Evolutionary conservation across 2,329 filamentous ascomycete genomes (phyloP), one percentile per base, ranked within the genome.

Genomic region (Penicillium sp.): DNA sequence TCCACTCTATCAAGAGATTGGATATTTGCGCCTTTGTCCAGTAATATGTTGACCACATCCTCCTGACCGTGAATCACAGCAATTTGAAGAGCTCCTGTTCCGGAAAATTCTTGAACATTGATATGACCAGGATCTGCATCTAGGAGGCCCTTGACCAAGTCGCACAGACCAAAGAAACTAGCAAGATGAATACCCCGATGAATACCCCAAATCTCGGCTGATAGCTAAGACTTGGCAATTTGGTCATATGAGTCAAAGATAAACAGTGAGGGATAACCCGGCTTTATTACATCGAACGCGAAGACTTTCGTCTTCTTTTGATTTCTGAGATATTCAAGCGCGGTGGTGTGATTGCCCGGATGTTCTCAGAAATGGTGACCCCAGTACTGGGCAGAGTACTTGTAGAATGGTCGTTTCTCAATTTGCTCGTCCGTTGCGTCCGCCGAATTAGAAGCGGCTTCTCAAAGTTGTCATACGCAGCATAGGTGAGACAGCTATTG

Each of bases 401-500:
- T 33, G 35, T 62, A 68, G 11, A 69, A 41, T 7, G 55, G 37
- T 19, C 66, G 63, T 11, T 36, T n/a, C 9, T 10, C 11, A 49
- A 18, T 16, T 49, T 33, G 6, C 10, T 16, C 9, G 5, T 31
- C 24, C 14, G 18, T 16, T 49, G 11, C 41, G 4, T 6, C 14
- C 22, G 10, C 50, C 3, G 11, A 13, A 39, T 19, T 2, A 5
- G 55, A 55, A 6, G 43, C 24, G 1, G 55, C 50, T 11, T 39
- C 47, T 2, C 50, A 50, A 67, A 68, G 1, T 16, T 40, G 31
- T 66, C 44, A 31, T 64, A 70, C 16, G 63, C 65, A 3, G 71
- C 37, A 44, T 71, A 71, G 5, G 64, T 66, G 10, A 67, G 22
- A 40, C 64, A 69, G n/a, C 36, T 66, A n/a, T 37, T 37, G 2